Evolutionary conservation across 805 yeast genomes (phyloP), one percentile per base, ranked within the genome.

Genomic region (Candida dendrica): DNA sequence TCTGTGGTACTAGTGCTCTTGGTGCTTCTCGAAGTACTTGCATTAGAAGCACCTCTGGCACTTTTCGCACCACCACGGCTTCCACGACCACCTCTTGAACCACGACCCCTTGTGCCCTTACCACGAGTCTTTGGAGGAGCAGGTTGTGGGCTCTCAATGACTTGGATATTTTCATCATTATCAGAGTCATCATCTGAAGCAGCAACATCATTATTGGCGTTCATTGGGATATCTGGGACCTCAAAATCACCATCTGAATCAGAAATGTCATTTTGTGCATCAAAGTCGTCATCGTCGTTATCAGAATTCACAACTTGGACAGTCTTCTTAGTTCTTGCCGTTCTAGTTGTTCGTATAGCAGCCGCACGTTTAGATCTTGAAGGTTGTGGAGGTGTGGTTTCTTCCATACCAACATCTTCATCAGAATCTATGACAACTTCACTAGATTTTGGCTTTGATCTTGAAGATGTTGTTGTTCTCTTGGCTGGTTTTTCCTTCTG

Each of bases 381-480:
- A 56, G 43, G 18, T 22, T 6, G 24, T 22, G 24, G 24, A 6
- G 24, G 24, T 22, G 24, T 22, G 24, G 24, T 27, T 11, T 27
- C 30, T 43, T 42, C 40, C 47, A 43, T 27, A 56, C 41, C 42
- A 59, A 60, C 7, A 40, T 37, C 27, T 48, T 48, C 37, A 64
- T 36, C 49, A 3, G 67, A 47, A 1, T 46, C 48, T 18, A 64
- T 67, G 4, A 66, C 66, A 44, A 61, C 16, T 9, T 36, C 39
- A 10, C 16, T 18, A 6, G 42, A 40, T 35, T 40, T 40, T 3
- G 19, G 13, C 18, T 20, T 14, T 3, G 40, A 16, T 38, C 15
- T 38, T 8, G 29, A 13, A 3, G 34, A 16, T 19, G 15, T 16
- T 9, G 19, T 6, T 1, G 13, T n/a, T 17, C 15, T 15, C 11